These are phyloP conservation scores for Lactarius evosmus DNA, from an alignment of 768 basidiomycete genomes.

Conservation along the genomic window DNA sequence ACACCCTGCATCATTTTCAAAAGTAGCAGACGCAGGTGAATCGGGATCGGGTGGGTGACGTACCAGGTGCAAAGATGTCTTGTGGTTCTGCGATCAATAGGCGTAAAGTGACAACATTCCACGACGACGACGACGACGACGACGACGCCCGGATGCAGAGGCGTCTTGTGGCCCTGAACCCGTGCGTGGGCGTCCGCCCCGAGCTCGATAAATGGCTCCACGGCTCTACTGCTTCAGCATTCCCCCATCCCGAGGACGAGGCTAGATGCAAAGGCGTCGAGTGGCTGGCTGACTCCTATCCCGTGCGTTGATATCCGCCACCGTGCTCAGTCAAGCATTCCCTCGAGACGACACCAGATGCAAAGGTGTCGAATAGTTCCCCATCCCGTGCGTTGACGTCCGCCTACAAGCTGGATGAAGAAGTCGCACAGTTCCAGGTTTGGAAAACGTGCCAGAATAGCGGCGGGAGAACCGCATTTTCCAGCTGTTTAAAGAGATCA, in stretches of 20 bases:
- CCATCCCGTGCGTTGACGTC: neutral
- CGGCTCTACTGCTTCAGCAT: too few relatives aligned
- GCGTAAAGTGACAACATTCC: too few relatives aligned
- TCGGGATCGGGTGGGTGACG: accelerated
- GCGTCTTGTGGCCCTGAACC: too few relatives aligned
- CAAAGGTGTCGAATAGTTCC: too few relatives aligned
- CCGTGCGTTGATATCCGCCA: neutral
- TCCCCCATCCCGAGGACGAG: too few relatives aligned
- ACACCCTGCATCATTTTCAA: neutral
- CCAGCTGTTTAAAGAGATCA: neutral
- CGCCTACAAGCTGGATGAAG: neutral
- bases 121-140: too few relatives aligned
- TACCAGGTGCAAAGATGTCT: too few relatives aligned
- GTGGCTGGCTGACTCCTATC: neutral
- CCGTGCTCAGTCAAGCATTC: neutral
- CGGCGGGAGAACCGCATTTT: neutral
- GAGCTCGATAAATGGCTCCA: too few relatives aligned
- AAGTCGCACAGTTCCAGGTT: neutral
- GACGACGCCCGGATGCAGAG: too few relatives aligned
- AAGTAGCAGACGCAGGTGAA: neutral
- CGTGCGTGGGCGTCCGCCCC: too few relatives aligned
- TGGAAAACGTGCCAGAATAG: neutral
- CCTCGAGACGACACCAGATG: too few relatives aligned
- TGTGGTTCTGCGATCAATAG: too few relatives aligned
- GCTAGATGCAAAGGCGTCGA: neutral